Evolutionary conservation across 139 green algal genomes (phyloP), one percentile per base, ranked within the genome.

Genomic region (Chlorella vulgaris): DNA sequence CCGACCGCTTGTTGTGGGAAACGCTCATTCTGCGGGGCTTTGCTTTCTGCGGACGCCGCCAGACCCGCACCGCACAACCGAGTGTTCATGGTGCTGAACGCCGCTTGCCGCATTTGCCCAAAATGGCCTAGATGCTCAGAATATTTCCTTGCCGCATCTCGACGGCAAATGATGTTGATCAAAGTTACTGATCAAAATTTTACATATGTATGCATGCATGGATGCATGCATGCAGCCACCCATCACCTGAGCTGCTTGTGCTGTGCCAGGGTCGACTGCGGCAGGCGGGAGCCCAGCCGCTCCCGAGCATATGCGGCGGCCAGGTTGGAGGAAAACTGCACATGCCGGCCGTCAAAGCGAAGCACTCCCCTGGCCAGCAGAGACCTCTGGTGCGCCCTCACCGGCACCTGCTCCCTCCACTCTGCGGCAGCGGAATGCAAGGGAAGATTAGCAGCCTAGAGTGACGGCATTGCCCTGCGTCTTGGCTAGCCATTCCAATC

Each of bases 361-460:
- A 80, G n/a, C 38, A 80, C 58, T 36, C 74, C 74, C 26, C 31
- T 51, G 28, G 8, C 22, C 28, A 80, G 74, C 58, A 80, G 74
- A 3, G 42, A 55, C 38, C 19, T 13, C 74, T 80, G 74, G 4
- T 69, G 39, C 74, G 60, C 74, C 8, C 39, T 28, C 4, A 43
- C n/a, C 2, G 74, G 74, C 58, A 80, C 74, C n/a, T 36, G 29
- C 15, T 58, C 74, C 15, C 74, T 38, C 40, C 61, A 80, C 58
- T 80, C 74, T 58, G 70, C 3, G 28, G 6, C 35, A 24, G 6
- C 7, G 7, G 0, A 6, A 26, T 2, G 38, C 18, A 47, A 2
- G 66, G 21, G 38, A n/a, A n/a, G n/a, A n/a, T n/a, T n/a, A n/a
- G 38, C 33, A 24, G 2, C 39, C 7, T 0, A 51, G 47, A 10